phyloP scores from a whole-genome alignment of 768 basidiomycete genomes.

The Phanerodontia chrysosporium region DNA sequence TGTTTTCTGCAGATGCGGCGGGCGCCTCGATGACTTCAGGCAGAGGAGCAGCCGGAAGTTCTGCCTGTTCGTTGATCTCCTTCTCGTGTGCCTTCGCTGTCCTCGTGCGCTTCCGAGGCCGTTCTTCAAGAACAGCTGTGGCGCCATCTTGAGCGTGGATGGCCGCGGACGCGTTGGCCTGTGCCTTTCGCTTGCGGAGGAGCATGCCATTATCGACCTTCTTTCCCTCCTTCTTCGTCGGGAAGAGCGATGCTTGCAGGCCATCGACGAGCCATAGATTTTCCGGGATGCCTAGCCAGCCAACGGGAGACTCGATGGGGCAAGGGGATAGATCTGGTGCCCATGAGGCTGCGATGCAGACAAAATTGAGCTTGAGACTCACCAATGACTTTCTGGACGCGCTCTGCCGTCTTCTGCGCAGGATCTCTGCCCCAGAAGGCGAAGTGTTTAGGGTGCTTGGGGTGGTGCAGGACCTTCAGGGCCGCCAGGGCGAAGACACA shows the following conservation, averaged over 20 bases:
- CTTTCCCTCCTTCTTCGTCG: constrained; percentile 1
- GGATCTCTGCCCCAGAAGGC: constrained; percentile 57
- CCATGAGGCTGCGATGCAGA: background rate
- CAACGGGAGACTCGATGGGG: constrained; percentile 8
- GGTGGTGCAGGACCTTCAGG: constrained; percentile 52
- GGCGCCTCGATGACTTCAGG: background rate
- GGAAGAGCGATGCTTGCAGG: constrained; percentile 2
- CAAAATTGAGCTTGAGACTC: constrained; percentile 23
- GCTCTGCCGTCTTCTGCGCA: constrained; percentile 43
- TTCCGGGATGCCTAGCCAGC: constrained; percentile 9
- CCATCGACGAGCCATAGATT: constrained; percentile 8
- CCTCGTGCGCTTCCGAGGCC: background rate
- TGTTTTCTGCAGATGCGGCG: background rate
- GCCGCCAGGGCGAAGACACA: constrained; percentile 55
- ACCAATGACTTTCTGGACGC: constrained; percentile 54
- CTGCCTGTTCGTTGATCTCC: background rate
- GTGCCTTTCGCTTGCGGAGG: constrained; percentile 7
- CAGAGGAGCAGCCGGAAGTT: background rate
- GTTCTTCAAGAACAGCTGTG: background rate
- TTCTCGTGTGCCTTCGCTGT: background rate
- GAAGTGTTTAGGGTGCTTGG: constrained; percentile 55
- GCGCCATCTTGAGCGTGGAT: background rate
- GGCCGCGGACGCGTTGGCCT: background rate
- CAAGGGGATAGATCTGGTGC: constrained; percentile 7
- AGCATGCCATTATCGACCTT: constrained; percentile 7